Conservation (phyloP, 805 yeast species). For the Schwanniomyces occidentalis region DNA sequence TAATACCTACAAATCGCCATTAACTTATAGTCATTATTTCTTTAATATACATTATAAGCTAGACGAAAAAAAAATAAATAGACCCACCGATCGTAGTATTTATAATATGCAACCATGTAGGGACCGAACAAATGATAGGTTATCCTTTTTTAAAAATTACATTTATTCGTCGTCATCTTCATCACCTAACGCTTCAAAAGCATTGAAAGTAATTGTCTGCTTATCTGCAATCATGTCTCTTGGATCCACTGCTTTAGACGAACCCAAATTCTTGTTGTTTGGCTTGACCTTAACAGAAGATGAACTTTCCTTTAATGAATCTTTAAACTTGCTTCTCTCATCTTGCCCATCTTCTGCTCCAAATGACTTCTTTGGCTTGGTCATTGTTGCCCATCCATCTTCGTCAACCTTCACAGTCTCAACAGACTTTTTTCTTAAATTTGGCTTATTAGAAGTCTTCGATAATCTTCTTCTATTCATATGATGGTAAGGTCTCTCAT, state of each 20-base stretch:
- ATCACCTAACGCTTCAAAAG: slow-evolving; percentile 75
- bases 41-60: slow-evolving; percentile 6
- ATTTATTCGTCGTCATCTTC: slow-evolving; percentile 44
- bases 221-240: slow-evolving; percentile 71
- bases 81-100: too few relatives aligned
- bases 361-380: slow-evolving; percentile 47
- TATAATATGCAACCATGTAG: too few relatives aligned
- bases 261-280: slow-evolving; percentile 71
- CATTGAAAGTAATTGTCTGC: slow-evolving; percentile 68
- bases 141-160: background rate
- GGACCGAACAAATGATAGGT: background rate
- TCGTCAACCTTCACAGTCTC: slow-evolving; percentile 60
- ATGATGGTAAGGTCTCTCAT: slow-evolving; percentile 45
- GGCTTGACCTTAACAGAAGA: slow-evolving; percentile 56
- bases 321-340: slow-evolving; percentile 48
- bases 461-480: slow-evolving; percentile 67
- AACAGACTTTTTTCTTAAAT: slow-evolving; percentile 56
- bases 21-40: slow-evolving; percentile 1
- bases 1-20: slow-evolving; percentile 1
- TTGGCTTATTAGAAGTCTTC: slow-evolving; percentile 44
- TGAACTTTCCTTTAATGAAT: slow-evolving; percentile 40
- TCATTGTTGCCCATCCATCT: slow-evolving; percentile 80
- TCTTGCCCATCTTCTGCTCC: slow-evolving; percentile 50
- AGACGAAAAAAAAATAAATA: slow-evolving; percentile 1
- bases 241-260: slow-evolving; percentile 71